These are phyloP conservation scores for Rutstroemia sp. DNA, from an alignment of 2,329 filamentous ascomycete species.

Conservation along the genomic window DNA sequence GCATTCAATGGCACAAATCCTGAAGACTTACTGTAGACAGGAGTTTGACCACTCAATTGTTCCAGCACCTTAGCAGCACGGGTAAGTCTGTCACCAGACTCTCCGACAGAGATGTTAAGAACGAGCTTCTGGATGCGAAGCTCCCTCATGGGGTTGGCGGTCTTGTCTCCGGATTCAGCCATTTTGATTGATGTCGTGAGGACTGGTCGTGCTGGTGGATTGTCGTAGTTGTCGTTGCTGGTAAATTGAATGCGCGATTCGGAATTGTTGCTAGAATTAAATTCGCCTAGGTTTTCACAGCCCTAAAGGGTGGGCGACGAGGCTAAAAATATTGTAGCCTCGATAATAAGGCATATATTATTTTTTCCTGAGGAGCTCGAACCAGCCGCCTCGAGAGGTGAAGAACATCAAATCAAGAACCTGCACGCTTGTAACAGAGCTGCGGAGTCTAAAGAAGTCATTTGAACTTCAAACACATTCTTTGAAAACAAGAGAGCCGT, in stretches of 20 bases:
- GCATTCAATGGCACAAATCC: constrained; percentile 10
- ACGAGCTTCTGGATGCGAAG: constrained; percentile 99
- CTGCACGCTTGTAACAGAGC: constrained; percentile 18
- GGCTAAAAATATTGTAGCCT: constrained; percentile 9
- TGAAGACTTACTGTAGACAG: constrained; percentile 77
- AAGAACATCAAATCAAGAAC: constrained; percentile 11
- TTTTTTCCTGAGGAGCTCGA: constrained; percentile 6
- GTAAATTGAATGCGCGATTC: constrained; percentile 8
- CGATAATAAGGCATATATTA: constrained; percentile 3
- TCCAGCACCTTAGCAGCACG: constrained; percentile 99
- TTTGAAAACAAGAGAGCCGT: constrained; percentile 33
- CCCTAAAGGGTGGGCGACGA: constrained; percentile 9
- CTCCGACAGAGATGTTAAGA: constrained; percentile 98
- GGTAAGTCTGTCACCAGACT: constrained; percentile 99
- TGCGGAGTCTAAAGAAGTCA: constrained; percentile 27
- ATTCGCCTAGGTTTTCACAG: constrained; percentile 4
- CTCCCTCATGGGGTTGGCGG: constrained; percentile 98
- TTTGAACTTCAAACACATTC: constrained; percentile 28
- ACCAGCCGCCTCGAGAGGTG: background rate
- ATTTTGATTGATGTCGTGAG: constrained; percentile 28
- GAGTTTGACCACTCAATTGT: constrained; percentile 98
- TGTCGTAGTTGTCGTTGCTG: constrained; percentile 17
- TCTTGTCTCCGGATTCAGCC: constrained; percentile 70
- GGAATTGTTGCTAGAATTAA: background rate
- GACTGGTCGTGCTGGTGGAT: constrained; percentile 17